phyloP scores from a whole-genome alignment of 2,329 filamentous ascomycete genomes.

The Amphichorda felina region DNA sequence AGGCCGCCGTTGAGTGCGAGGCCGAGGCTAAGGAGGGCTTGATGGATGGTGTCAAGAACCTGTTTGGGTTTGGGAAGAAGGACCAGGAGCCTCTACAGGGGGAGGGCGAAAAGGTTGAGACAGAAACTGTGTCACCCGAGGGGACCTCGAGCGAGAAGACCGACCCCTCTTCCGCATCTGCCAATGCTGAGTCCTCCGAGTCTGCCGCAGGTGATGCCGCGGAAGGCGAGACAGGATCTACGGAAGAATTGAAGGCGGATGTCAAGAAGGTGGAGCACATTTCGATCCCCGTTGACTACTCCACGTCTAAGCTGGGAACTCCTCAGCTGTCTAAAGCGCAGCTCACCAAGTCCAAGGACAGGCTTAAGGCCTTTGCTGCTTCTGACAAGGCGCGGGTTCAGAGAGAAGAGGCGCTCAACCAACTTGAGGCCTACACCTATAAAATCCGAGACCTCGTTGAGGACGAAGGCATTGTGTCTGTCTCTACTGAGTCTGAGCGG shows the following conservation, averaged over 20 bases:
- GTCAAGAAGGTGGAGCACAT: slow-evolving; percentile 50
- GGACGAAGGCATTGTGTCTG: slow-evolving; percentile 59
- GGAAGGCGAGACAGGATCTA: slow-evolving; percentile 26
- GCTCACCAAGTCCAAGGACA: slow-evolving; percentile 45
- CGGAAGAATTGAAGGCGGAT: slow-evolving; percentile 31
- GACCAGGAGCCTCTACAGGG: slow-evolving; percentile 66
- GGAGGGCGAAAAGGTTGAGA: slow-evolving; percentile 38
- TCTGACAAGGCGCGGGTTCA: slow-evolving; percentile 69
- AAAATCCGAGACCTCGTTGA: slow-evolving; percentile 73
- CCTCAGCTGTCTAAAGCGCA: slow-evolving; percentile 36
- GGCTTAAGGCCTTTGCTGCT: slow-evolving; percentile 71
- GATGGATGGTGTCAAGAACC: slow-evolving; percentile 88
- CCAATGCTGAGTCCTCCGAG: slow-evolving; percentile 13
- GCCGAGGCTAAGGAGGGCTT: slow-evolving; percentile 69
- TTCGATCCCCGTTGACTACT: slow-evolving; percentile 37
- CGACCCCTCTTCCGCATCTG: slow-evolving; percentile 5
- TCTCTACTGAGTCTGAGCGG: slow-evolving; percentile 59
- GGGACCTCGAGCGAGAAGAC: slow-evolving; percentile 11
- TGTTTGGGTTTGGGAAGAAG: slow-evolving; percentile 90
- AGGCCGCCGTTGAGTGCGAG: slow-evolving; percentile 76
- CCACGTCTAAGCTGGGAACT: slow-evolving; percentile 35
- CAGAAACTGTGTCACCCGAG: slow-evolving; percentile 21
- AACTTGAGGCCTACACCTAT: slow-evolving; percentile 90
- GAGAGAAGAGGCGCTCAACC: slow-evolving; percentile 81
- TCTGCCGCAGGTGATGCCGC: slow-evolving; percentile 36